Evolutionary conservation across 2,329 filamentous ascomycete species (phyloP).

Genomic region (Phaeophleospora eucalypticola): DNA sequence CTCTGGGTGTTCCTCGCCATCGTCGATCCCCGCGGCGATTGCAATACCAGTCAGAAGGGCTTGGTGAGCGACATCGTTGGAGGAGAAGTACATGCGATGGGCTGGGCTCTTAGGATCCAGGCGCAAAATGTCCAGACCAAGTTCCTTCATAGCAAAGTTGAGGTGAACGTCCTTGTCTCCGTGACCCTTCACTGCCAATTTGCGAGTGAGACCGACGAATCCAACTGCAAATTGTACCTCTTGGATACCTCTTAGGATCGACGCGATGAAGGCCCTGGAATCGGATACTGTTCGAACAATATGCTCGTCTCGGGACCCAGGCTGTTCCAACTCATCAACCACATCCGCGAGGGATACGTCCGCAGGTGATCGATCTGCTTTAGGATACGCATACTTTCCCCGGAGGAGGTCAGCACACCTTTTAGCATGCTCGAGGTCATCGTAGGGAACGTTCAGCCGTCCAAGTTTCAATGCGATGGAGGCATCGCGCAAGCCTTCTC

Average conservation of each 20-base stretch:
- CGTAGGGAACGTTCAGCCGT: conserved; percentile 82
- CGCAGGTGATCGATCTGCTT: conserved; percentile 30
- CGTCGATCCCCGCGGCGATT: conserved; percentile 85
- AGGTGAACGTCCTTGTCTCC: conserved; percentile 69
- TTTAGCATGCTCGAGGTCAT: conserved; percentile 69
- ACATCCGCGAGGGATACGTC: conserved; percentile 67
- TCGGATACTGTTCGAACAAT: conserved; percentile 83
- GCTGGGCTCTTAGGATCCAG: conserved; percentile 89
- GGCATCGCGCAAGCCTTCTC: conserved; percentile 84
- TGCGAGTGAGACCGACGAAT: conserved; percentile 81
- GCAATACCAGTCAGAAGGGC: conserved; percentile 88
- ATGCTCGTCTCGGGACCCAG: conserved; percentile 62
- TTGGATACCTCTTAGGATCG: conserved; percentile 85
- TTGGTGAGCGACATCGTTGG: conserved; percentile 89
- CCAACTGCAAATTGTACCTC: conserved; percentile 95
- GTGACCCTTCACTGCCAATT: conserved; percentile 64
- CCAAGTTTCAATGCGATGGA: conserved; percentile 88
- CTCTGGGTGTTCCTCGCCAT: conserved; percentile 80
- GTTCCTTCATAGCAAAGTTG: conserved; percentile 91
- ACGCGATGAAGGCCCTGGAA: conserved; percentile 86
- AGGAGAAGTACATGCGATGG: conserved; percentile 97
- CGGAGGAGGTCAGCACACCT: conserved; percentile 51
- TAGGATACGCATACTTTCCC: conserved; percentile 34
- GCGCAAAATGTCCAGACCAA: conserved; percentile 86
- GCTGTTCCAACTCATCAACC: conserved; percentile 67